Evolutionary conservation across 176 grass and related monocot species (phyloP), one percentile per base, ranked within the genome.

Genomic region (Poa annua): DNA sequence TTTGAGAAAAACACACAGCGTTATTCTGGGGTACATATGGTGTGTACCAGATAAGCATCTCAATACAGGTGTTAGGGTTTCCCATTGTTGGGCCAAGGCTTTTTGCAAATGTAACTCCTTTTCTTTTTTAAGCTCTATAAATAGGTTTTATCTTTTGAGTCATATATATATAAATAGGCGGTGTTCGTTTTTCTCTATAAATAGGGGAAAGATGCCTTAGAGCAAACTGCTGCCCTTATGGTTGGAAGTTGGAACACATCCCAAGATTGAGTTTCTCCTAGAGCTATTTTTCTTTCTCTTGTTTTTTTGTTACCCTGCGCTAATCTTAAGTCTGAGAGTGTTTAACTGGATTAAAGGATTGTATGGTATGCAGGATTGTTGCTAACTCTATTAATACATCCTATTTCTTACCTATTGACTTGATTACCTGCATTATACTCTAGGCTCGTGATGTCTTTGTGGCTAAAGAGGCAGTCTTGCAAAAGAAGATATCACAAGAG

Each of bases 401-500:
- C 4, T 79, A 50, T 83, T 60, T 38, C n/a, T 66, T 11, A 14
- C 36, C 6, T 68, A 35, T 34, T 79, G 4, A 26, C 21, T 53
- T 83, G 55, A 33, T 71, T 38, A 50, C 77, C 70, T 41, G n/a
- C 22, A 63, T 33, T 55, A 42, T 85, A 35, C 32, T 80, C 60
- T 77, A 97, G 94, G 90, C 90, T 76, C 85, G 87, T 77, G 89
- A 90, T 85, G 88, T 89, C 32, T 91, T 97, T 51, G 78, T 82
- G 70, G 85, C 86, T 49, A 98, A 92, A 77, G 90, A 98, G 67
- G 82, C 72, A 63, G 76, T 92, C 36, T 57, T 98, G 79, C 88
- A 94, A 77, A 94, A 89, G 79, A 94, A 94, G 85, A 98, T 98
- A 72, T 91, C 90, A 66, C 86, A 86, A 52, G 95, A 98, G 76